Evolutionary conservation across 2,329 filamentous ascomycete genomes (phyloP).

Genomic region (Hypoxylon rubiginosum): DNA sequence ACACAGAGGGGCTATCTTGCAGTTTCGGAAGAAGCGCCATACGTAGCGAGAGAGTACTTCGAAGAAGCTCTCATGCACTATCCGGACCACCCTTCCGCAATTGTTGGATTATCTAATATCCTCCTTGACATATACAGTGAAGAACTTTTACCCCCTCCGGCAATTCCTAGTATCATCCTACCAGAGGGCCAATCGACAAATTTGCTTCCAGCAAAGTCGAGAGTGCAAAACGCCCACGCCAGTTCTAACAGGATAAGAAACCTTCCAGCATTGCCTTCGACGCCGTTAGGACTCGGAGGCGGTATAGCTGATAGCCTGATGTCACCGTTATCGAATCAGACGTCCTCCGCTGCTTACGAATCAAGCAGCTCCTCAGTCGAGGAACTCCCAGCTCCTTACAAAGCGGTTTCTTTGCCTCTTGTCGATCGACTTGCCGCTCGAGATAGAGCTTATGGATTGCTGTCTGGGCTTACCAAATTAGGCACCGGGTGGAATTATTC

Average conservation of each 20-base stretch:
- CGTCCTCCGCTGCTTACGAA: conserved; percentile 29
- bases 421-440: conserved; percentile 89
- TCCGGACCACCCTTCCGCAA: conserved; percentile 83
- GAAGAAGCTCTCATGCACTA: conserved; percentile 85
- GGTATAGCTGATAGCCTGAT: conserved; percentile 25
- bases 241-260: conserved; percentile 14
- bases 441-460: conserved; percentile 87
- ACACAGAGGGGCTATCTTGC: conserved; percentile 76
- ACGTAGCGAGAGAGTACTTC: conserved; percentile 80
- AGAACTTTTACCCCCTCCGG: conserved; percentile 70
- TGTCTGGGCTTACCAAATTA: conserved; percentile 86
- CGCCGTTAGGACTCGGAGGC: conserved; percentile 62
- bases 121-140: conserved; percentile 87
- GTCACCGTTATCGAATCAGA: conserved; percentile 29
- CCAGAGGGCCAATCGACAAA: conserved; percentile 49
- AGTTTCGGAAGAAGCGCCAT: conserved; percentile 71
- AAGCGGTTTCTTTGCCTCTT: conserved; percentile 74
- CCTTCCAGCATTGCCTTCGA: conserved; percentile 55
- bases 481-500: conserved; percentile 91
- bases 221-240: conserved; percentile 25
- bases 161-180: conserved; percentile 62
- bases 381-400: conserved; percentile 65
- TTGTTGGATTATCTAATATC: conserved; percentile 85
- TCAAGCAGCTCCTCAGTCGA: conserved; percentile 49
- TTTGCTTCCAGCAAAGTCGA: conserved; percentile 21